Evolutionary conservation across 1,139 yeast genomes (phyloP).

Genomic region (Kodamaea anthophila): DNA sequence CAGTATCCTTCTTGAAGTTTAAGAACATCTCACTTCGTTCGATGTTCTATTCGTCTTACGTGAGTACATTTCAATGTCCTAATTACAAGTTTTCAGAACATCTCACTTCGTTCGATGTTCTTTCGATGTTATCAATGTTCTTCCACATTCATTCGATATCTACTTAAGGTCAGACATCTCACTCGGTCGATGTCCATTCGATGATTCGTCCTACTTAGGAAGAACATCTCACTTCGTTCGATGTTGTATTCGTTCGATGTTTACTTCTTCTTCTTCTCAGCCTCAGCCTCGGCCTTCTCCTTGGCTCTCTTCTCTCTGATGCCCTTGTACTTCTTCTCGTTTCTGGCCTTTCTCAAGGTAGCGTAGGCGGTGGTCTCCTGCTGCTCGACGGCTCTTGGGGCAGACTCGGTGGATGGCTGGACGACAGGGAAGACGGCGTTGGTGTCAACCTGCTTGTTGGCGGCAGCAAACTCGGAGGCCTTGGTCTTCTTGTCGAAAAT

Average conservation of each 20-base stretch:
- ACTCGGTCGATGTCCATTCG: too few species aligned
- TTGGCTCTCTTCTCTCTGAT: constrained; percentile 95
- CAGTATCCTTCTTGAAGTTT: too few species aligned
- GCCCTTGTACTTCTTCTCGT: constrained; percentile 91
- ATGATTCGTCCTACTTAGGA: too few species aligned
- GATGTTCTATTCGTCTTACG: too few species aligned
- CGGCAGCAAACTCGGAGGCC: constrained; percentile 57
- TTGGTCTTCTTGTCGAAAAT: constrained; percentile 87
- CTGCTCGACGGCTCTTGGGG: constrained; percentile 86
- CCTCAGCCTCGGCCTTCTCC: constrained; percentile 98
- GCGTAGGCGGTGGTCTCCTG: constrained; percentile 88
- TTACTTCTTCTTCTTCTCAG: constrained; percentile 93
- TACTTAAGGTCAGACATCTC: too few species aligned
- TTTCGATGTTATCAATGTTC: too few species aligned
- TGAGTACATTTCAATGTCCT: too few species aligned
- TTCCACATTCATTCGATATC: too few species aligned
- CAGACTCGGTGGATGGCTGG: constrained; percentile 66
- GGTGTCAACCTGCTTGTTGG: constrained; percentile 70
- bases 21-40: too few species aligned
- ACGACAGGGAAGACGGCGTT: constrained; percentile 89
- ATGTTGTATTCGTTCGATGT: background rate
- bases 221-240: too few species aligned
- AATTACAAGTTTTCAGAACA: too few species aligned
- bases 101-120: too few species aligned
- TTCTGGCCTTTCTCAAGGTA: constrained; percentile 93